Base-by-base conservation (phyloP, 306 rosid species). In the Quercus alba region DNA sequence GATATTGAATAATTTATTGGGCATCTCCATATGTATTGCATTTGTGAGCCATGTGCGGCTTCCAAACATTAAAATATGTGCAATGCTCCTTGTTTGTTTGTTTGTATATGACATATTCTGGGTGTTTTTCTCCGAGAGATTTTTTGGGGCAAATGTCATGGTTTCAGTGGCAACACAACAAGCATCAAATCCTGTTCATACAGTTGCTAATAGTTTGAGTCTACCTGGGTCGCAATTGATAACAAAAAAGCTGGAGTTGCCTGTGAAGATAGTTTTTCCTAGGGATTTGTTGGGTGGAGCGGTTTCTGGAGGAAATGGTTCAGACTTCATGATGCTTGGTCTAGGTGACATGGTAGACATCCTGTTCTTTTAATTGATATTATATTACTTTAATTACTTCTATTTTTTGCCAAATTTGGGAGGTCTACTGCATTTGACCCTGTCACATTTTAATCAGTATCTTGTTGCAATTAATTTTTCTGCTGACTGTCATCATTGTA, bases 1-100 rank as follows among this genome's bases (percentile, higher is more conserved):
- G 97, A 61, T 91, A 78, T 85, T 96, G 87, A 96, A 96, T 85
- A 96, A 96, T 85, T 72, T 96, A 74, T 81, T 96, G 67, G 98
- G 99, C 74, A 96, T 93, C 81, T 96, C 99, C 30, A 96, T 96
- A 80, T 96, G 99, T 70, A 83, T 96, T 61, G 97, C 99, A 54
- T 93, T 96, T 77, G 99, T 93, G 84, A 96, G 99, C 88, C 99
- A 96, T 69, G 99, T 96, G 66, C 98, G 97, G 73, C 97, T 96
- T 73, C 97, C 98, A 23, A 96, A 93, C 85, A 91, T 96, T 83
- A 93, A 93, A 84, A 81, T 96, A 64, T 96, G 99, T 85, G 98
- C 98, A n/a, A 91, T 89, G 89, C 98, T 96, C 68, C 98, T 96
- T 54, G 80, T 90, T 67, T 96, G 97, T 83, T 83, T 96, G 52